Evolutionary conservation across 305 asterid genomes (phyloP), one percentile per base, ranked within the genome.

Genomic region (Solanum hybrid): DNA sequence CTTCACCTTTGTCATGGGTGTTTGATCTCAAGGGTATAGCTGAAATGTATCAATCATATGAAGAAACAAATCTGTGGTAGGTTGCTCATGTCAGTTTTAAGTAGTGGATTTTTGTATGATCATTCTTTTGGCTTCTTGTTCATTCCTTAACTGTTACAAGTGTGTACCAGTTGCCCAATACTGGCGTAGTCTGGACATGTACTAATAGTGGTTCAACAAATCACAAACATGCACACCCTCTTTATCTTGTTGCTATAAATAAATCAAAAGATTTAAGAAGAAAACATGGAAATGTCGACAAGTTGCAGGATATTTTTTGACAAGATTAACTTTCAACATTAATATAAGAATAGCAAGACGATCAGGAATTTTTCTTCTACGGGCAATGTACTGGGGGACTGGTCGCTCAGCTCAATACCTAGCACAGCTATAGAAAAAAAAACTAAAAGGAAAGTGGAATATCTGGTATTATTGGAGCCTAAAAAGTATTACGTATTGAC

Each of bases 41-140:
- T 16, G 99, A 97, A 69, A 97, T 97, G 99, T 97, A 96, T 91
- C 96, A 94, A 90, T 97, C 99, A 34, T 97, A 97, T 84, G 99
- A 97, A 95, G 99, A 94, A 22, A 96, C 97, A 90, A 97, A 96
- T 89, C 35, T 96, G 89, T 97, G 99, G 99, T 95, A 93, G 90
- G 90, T 67, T 51, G 76, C 88, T 31, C 33, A 85, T 85, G 46
- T 85, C 46, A 31, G 46, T 85, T 85, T 57, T 0, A 31, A 31
- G 31, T 57, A 18, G 69, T 11, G 11, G 67, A 78, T 24, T 75
- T 22, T 73, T 36, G 22, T 76, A 57, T 78, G 64, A 61, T 51
- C 74, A 74, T 82, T 40, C 74, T 33, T 31, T 85, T 57, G 88
- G 33, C n/a, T 33, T 85, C 14, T 57, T 20, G 42, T 84, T 84